phyloP scores from a whole-genome alignment of 208 protist genomes.

The Trypanosoma scelopori region DNA sequence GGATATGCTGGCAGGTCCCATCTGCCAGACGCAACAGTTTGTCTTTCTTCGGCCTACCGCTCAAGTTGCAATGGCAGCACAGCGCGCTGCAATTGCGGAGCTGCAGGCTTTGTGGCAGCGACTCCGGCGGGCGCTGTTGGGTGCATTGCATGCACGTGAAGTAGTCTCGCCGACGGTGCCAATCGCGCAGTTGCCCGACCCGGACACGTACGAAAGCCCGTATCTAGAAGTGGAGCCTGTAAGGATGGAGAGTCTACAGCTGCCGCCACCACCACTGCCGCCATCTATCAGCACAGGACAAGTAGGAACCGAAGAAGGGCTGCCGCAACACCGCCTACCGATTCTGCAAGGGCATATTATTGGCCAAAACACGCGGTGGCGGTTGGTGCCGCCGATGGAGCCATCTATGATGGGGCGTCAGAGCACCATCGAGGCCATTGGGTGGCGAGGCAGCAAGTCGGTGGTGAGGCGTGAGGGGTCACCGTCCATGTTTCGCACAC shows the following conservation, averaged over 20 bases:
- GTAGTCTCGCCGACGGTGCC: constrained; percentile 28
- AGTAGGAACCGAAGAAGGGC: background rate
- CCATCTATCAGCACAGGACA: background rate
- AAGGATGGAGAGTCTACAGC: background rate
- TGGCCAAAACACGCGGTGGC: background rate
- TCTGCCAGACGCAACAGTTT: constrained; percentile 46
- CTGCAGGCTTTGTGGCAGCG: constrained; percentile 45
- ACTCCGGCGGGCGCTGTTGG: constrained; percentile 40
- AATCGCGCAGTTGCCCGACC: constrained; percentile 34
- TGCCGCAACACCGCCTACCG: background rate
- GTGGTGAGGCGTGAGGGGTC: background rate
- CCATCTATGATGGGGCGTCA: no score
- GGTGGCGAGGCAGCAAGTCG: background rate
- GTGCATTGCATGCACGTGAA: constrained; percentile 37
- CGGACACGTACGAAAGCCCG: constrained; percentile 37
- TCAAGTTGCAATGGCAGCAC: constrained; percentile 29
- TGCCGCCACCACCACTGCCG: background rate
- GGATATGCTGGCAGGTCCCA: constrained; percentile 47
- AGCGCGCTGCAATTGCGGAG: constrained; percentile 45
- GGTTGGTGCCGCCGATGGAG: background rate
- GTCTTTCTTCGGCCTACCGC: constrained; percentile 55
- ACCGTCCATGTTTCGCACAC: constrained; percentile 15
- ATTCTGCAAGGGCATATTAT: constrained; percentile 9
- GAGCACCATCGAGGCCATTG: background rate
- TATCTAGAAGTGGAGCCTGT: constrained; percentile 29